These are phyloP conservation scores for Peronospora farinosa DNA, from an alignment of 352 stramenopile genomes.

Conservation along the genomic window DNA sequence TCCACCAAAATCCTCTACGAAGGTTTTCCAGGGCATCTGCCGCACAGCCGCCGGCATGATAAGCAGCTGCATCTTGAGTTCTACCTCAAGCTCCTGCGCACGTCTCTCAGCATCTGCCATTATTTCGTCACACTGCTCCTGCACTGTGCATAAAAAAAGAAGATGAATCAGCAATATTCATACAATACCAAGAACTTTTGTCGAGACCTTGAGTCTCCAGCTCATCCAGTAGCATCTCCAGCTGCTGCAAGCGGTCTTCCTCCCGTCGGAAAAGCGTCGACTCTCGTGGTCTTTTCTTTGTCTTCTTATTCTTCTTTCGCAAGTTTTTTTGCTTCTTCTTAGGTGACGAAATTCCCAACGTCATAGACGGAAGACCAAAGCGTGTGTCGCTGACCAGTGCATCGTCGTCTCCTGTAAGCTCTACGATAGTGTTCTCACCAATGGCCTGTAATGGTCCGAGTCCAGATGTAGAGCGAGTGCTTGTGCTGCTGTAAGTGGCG, in stretches of 20 bases:
- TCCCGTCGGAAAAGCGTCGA: slow-evolving; percentile 21
- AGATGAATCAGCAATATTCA: slow-evolving; percentile 7
- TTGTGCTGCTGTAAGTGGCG: slow-evolving; percentile 7
- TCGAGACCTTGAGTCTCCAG: slow-evolving; percentile 52
- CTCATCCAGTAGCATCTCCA: slow-evolving; percentile 44
- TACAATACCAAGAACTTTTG: not conserved
- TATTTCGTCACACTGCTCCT: slow-evolving; percentile 57
- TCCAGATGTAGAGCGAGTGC: slow-evolving; percentile 13
- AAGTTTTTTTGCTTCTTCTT: slow-evolving; percentile 27
- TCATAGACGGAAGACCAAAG: slow-evolving; percentile 12
- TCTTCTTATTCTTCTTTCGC: slow-evolving; percentile 28
- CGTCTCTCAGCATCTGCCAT: slow-evolving; percentile 45
- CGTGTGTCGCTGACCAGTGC: slow-evolving; percentile 1
- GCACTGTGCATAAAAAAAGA: slow-evolving; percentile 29
- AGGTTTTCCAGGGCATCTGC: slow-evolving; percentile 73
- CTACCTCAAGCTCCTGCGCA: slow-evolving; percentile 58
- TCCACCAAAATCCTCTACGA: slow-evolving; percentile 72
- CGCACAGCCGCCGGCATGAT: slow-evolving; percentile 64
- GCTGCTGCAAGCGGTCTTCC: slow-evolving; percentile 39
- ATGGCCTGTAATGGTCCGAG: slow-evolving; percentile 40
- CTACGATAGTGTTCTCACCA: slow-evolving; percentile 57
- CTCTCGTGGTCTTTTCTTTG: slow-evolving; percentile 28
- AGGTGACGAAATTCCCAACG: slow-evolving; percentile 16
- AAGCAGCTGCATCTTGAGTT: slow-evolving; percentile 76
- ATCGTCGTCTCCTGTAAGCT: slow-evolving; percentile 28